Base-by-base conservation (phyloP, 108 stramenopile species). In the Halocafeteria seosinensis region DNA sequence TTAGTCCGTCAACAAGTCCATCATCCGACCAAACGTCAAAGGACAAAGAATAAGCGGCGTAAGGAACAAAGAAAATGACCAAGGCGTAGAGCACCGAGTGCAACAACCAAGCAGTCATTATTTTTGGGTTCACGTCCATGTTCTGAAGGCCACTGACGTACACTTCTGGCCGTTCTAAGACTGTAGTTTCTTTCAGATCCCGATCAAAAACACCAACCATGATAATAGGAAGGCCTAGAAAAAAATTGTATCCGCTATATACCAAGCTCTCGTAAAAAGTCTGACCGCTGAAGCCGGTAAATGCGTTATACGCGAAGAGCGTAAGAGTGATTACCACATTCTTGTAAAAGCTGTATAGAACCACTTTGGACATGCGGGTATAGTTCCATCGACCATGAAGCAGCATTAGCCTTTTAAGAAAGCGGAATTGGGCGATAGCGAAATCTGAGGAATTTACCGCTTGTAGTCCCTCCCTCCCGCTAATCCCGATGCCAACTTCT, bases 401-500 rank as follows among this genome's bases (percentile, higher is more conserved):
- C 21, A 79, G 38, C 11, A 79, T 37, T 4, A 79, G 64, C 24
- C 38, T 62, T 47, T 42, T 51, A 21, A 79, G 50, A 67, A 76
- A 79, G 60, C 75, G 76, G 63, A 81, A 83, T 35, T 81, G 74
- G 11, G 77, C 77, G 38, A 78, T 74, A 26, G 42, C 51, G 62
- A 73, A 74, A 42, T 71, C 72, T 28, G 74, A 67, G 24, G 88
- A 77, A 65, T 90, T 95, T 31, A 89, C 90, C n/a, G 94, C 94
- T 50, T 95, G 94, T 60, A 85, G 85, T 6, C 94, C 94, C 73
- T 95, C 94, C 55, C 86, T 75, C n/a, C 94, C 90, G 38, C 82
- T 85, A 63, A 95, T 92, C 33, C 91, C 94, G 47, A 95, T 76
- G 50, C 94, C 94, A 51, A 90, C 84, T 35, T 90, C 82, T 21